A percentile compares a stretch with the other conserved stretches of the same genome.
Evolutionary conservation across 2,329 filamentous ascomycete genomes (phyloP).

Genomic region (Diaporthe destruens): DNA sequence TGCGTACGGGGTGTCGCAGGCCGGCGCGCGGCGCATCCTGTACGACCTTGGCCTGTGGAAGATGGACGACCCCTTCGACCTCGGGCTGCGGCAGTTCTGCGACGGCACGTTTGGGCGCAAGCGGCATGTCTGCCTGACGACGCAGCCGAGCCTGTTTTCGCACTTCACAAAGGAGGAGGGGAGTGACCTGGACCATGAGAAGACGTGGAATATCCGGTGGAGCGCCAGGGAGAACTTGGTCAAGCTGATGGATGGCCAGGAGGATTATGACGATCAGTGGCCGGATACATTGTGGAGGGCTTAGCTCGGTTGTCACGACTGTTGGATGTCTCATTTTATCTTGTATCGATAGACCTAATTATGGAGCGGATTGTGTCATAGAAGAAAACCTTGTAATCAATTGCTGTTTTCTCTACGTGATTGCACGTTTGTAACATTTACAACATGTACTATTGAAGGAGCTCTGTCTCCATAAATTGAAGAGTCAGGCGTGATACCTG

Average conservation of each 20-base stretch:
- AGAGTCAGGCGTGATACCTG: too few species aligned
- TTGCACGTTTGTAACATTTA: too few species aligned
- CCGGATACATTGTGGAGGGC: neutral
- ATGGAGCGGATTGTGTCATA: neutral
- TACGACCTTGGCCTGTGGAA: conserved; percentile 8
- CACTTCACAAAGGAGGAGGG: conserved; percentile 17
- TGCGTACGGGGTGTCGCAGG: conserved; percentile 13
- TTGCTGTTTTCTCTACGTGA: too few species aligned
- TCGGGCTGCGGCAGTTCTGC: conserved; percentile 16
- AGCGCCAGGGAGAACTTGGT: conserved; percentile 15
- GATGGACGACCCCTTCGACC: conserved; percentile 20
- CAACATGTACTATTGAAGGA: too few species aligned
- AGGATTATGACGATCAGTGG: conserved; percentile 20
- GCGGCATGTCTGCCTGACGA: conserved; percentile 9
- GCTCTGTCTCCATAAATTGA: too few species aligned
- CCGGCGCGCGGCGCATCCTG: neutral
- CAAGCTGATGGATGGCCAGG: neutral
- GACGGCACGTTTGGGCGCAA: conserved; percentile 13
- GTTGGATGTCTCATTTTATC: neutral
- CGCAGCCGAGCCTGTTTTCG: conserved; percentile 17
- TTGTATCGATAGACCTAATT: neutral
- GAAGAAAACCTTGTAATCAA: too few species aligned
- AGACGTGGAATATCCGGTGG: conserved; percentile 17
- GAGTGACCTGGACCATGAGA: conserved; percentile 13
- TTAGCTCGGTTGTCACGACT: neutral